phyloP scores from a whole-genome alignment of 305 asterid species.

The Salvia sclarea region DNA sequence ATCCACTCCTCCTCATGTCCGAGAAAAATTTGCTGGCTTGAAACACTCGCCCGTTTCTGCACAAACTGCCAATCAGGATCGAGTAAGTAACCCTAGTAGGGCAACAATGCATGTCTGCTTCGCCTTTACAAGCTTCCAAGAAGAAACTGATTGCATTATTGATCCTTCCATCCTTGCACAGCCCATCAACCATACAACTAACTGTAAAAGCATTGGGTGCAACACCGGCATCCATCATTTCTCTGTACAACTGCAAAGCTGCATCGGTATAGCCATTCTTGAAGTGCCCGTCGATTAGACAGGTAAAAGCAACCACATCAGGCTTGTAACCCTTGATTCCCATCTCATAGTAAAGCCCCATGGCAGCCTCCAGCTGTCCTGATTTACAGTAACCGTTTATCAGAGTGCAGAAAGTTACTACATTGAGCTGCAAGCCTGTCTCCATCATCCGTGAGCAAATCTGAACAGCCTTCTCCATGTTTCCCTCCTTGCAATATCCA shows the following conservation, averaged over 20 bases:
- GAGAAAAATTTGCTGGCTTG: constrained; percentile 67
- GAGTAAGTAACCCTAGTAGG: constrained; percentile 49
- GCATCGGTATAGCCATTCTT: constrained; percentile 57
- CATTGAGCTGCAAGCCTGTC: constrained; percentile 52
- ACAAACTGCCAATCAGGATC: constrained; percentile 56
- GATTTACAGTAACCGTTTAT: constrained; percentile 66
- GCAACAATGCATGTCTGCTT: constrained; percentile 22
- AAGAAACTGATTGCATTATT: constrained; percentile 54
- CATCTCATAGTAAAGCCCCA: constrained; percentile 75
- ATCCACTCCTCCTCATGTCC: constrained; percentile 57
- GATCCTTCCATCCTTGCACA: constrained; percentile 62
- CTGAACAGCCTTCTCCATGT: constrained; percentile 62
- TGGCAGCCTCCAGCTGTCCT: constrained; percentile 63
- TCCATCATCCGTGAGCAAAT: constrained; percentile 66
- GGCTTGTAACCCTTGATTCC: constrained; percentile 60
- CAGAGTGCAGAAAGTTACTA: constrained; percentile 60
- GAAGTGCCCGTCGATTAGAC: constrained; percentile 74
- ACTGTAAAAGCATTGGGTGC: constrained; percentile 54
- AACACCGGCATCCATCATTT: constrained; percentile 58
- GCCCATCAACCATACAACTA: constrained; percentile 62
- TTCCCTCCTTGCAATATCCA: constrained; percentile 60
- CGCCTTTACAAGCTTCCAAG: constrained; percentile 39
- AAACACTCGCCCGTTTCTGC: constrained; percentile 53
- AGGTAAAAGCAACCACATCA: constrained; percentile 69
- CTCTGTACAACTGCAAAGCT: constrained; percentile 62